A percentile compares a stretch with the other conserved stretches of the same genome.
Evolutionary conservation across 441 rosid genomes (phyloP).

Genomic region (Populus hybrid): DNA sequence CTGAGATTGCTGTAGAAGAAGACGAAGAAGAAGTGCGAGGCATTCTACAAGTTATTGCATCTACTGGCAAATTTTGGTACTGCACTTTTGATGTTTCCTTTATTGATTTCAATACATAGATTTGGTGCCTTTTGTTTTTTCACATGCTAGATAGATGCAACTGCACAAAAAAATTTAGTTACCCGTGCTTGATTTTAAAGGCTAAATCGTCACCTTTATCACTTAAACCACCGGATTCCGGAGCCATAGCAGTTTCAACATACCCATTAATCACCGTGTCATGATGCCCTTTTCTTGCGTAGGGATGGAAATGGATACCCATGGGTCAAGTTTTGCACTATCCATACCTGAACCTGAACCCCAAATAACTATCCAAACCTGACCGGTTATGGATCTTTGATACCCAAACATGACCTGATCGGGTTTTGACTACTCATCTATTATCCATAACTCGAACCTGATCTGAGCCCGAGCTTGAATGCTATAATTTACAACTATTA

Average conservation of each 20-base stretch:
- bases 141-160: background rate
- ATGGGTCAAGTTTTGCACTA: too few species aligned
- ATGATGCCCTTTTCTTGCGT: too few species aligned
- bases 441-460: too few species aligned
- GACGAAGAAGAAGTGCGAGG: constrained; percentile 30
- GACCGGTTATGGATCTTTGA: too few species aligned
- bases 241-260: background rate
- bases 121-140: background rate
- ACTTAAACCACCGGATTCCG: background rate
- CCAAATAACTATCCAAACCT: too few species aligned
- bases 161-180: background rate
- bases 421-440: too few species aligned
- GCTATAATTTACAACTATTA: too few species aligned
- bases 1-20: constrained; percentile 41
- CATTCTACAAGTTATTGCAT: constrained; percentile 63
- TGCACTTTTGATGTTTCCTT: background rate
- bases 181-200: background rate
- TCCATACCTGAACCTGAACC: too few species aligned
- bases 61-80: constrained; percentile 75
- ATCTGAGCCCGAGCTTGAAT: too few species aligned
- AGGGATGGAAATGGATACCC: too few species aligned
- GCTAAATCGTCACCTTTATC: background rate
- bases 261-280: too few species aligned
- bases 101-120: background rate
- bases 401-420: too few species aligned